Base-by-base conservation (phyloP, 2,329 filamentous ascomycete genomes). In the Cryphonectria naterciae region DNA sequence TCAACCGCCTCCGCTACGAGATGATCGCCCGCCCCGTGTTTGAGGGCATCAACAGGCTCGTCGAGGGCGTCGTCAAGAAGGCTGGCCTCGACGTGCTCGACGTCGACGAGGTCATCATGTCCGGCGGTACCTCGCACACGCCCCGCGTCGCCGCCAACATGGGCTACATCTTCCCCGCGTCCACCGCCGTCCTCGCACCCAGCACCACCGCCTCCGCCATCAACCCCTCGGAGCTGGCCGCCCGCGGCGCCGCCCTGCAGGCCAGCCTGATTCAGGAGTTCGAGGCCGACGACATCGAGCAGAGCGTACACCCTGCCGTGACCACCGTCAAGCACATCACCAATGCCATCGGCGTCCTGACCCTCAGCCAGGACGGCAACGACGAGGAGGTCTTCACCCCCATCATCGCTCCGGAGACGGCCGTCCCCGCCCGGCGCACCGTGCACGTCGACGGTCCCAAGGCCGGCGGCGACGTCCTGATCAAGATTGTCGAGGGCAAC, bases 1-100 rank as follows among this genome's bases (percentile, higher is more conserved):
- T 99, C 83, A 99, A 98, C 89, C 88, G 96, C 77, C 88, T 95
- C 76, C 91, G 96, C 76, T 99, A 95, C 83, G 96, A 99, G 83
- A 91, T 96, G 75, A 87, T 98, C 70, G 92, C 89, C 68, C 89
- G 91, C 81, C 95, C 97, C 85, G 89, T 96, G 70, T 95, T 98
- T 77, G 90, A 91, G 75, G 93, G 94, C 75, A 95, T 99, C 85
- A 94, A 92, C 80, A 89, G 93, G 74, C 86, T 98, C 70, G 91
- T 98, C 70, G 90, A 95, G 81, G 88, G 92, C 75, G 94, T 90
- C 68, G 88, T 99, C 75, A 92, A 95, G 86, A 98, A 98, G 88
- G 96, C 96, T 63, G 92, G 91, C 52, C 88, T 99, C 63, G 95
- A 98, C 80, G 89, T 97, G 69, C 89, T 98, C 74, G 95, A 99